Percentiles rank a stretch among this genome's conserved stretches.
Evolutionary conservation across 768 basidiomycete species (phyloP).

Genomic region (Tricholoma sp.): DNA sequence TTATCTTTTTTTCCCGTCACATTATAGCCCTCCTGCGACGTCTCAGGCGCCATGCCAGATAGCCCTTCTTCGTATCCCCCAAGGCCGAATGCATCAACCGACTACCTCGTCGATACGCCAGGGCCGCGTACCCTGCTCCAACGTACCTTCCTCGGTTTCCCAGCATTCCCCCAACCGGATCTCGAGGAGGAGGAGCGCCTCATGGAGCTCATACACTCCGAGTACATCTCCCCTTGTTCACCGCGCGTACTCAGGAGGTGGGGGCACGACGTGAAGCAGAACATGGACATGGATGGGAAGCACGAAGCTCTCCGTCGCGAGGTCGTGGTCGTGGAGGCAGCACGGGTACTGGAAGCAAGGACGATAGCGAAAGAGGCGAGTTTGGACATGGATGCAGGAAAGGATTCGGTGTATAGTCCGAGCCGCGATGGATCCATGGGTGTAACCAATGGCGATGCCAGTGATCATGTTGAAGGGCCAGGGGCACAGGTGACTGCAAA

Average conservation of each 20-base stretch:
- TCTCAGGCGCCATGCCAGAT: slow-evolving; percentile 44
- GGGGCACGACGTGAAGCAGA: slow-evolving; percentile 31
- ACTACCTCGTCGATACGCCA: slow-evolving; percentile 50
- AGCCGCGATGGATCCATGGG: slow-evolving; percentile 7
- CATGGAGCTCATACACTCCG: slow-evolving; percentile 34
- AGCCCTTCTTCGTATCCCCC: slow-evolving; percentile 44
- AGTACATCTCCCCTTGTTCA: slow-evolving; percentile 37
- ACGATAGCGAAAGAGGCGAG: neutral
- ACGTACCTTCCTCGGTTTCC: slow-evolving; percentile 47
- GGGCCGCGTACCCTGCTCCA: slow-evolving; percentile 48
- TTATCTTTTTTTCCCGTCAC: neutral
- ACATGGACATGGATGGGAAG: slow-evolving; percentile 24
- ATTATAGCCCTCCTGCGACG: slow-evolving; percentile 21
- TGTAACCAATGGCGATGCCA: neutral
- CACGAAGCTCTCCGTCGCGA: slow-evolving; percentile 16
- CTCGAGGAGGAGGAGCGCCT: slow-evolving; percentile 28
- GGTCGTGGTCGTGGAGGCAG: neutral
- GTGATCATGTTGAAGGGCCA: neutral
- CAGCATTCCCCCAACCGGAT: slow-evolving; percentile 6
- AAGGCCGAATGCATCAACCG: slow-evolving; percentile 41
- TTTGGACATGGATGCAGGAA: neutral
- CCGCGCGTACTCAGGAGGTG: slow-evolving; percentile 33
- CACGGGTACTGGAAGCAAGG: neutral
- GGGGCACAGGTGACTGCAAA: neutral
- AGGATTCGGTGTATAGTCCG: neutral